Evolutionary conservation across 2,329 filamentous ascomycete genomes (phyloP).

Genomic region (Hypoxylon sp.): DNA sequence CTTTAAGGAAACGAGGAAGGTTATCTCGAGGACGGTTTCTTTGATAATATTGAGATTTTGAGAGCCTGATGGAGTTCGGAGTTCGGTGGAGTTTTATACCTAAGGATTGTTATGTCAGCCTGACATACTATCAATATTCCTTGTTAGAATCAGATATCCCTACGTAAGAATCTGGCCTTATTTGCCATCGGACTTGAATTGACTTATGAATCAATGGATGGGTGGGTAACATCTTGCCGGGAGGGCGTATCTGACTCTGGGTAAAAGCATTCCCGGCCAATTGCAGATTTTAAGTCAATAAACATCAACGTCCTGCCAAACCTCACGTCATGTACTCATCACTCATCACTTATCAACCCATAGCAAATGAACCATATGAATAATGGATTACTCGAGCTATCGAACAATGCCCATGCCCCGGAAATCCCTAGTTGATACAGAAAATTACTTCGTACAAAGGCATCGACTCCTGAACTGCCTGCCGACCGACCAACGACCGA

Average conservation of each 20-base stretch:
- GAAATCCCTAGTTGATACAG: conserved; percentile 16
- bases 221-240: too few species aligned
- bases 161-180: background rate
- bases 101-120: background rate
- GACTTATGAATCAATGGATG: background rate
- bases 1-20: background rate
- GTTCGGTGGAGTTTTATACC: background rate
- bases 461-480: conserved; percentile 15
- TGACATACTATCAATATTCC: background rate
- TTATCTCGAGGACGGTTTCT: background rate
- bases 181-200: background rate
- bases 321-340: background rate
- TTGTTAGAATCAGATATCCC: background rate
- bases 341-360: background rate
- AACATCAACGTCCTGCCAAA: background rate
- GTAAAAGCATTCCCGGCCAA: too few species aligned
- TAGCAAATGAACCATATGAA: conserved; percentile 6
- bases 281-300: background rate
- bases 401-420: background rate
- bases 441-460: conserved; percentile 18
- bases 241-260: too few species aligned
- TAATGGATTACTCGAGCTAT: conserved; percentile 9
- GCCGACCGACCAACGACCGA: conserved; percentile 1
- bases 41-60: background rate
- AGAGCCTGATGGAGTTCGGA: background rate